Conservation (phyloP, 768 basidiomycete species). For the Russula compacta region DNA sequence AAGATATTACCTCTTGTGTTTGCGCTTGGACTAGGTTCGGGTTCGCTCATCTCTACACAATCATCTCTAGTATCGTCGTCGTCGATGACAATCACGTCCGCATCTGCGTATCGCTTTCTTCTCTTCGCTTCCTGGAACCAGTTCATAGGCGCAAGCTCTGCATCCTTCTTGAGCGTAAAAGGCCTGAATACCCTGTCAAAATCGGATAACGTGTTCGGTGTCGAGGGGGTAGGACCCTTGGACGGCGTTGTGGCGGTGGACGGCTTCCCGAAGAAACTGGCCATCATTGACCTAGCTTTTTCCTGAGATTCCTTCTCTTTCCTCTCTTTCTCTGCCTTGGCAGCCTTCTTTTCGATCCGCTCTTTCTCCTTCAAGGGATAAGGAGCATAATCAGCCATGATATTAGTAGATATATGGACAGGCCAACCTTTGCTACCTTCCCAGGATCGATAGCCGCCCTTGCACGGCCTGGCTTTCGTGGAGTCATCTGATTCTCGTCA, state of each 20-base stretch:
- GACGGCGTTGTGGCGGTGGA: constrained; percentile 22
- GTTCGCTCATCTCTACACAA: constrained; percentile 24
- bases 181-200: constrained; percentile 73
- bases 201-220: constrained; percentile 41
- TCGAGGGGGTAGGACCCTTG: constrained; percentile 23
- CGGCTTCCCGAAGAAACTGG: constrained; percentile 67
- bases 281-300: constrained; percentile 69
- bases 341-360: constrained; percentile 54
- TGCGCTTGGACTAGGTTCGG: constrained; percentile 22
- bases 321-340: constrained; percentile 62
- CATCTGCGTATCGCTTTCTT: constrained; percentile 19
- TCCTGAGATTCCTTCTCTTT: constrained; percentile 61
- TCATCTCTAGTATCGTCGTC: constrained; percentile 33
- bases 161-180: constrained; percentile 70
- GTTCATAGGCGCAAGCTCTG: constrained; percentile 62
- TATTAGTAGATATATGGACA: background rate
- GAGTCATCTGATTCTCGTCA: constrained; percentile 27
- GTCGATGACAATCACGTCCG: constrained; percentile 54
- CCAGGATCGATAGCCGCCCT: constrained; percentile 50
- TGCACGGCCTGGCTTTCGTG: constrained; percentile 30
- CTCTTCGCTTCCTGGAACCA: constrained; percentile 41
- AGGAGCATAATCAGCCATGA: background rate
- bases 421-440: constrained; percentile 45
- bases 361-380: constrained; percentile 51
- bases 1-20: constrained; percentile 33